Evolutionary conservation across 352 stramenopile species (phyloP).

Genomic region (Globisporangium heterothallicum): DNA sequence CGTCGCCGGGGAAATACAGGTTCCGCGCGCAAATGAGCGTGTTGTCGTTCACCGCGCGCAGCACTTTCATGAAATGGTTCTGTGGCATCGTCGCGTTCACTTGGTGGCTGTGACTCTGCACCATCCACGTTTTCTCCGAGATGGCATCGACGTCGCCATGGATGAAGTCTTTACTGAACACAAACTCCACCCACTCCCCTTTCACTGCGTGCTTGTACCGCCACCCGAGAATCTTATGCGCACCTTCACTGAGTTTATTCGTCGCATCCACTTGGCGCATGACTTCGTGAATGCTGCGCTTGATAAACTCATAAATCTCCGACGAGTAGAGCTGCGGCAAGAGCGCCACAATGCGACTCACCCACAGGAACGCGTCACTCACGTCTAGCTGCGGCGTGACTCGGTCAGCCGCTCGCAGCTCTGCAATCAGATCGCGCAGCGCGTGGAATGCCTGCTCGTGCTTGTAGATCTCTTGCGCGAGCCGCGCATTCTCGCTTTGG

Average conservation of each 20-base stretch:
- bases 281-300: slow-evolving; percentile 11
- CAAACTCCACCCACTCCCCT: slow-evolving; percentile 16
- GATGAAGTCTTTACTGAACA: slow-evolving; percentile 18
- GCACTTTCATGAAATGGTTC: slow-evolving; percentile 17
- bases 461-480: slow-evolving; percentile 12
- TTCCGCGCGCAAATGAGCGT: slow-evolving; percentile 21
- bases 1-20: slow-evolving; percentile 18
- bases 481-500: slow-evolving; percentile 9
- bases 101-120: slow-evolving; percentile 12
- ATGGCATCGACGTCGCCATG: slow-evolving; percentile 10
- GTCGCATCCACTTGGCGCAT: slow-evolving; percentile 8
- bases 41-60: slow-evolving; percentile 17
- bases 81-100: slow-evolving; percentile 21
- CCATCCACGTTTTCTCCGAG: slow-evolving; percentile 11
- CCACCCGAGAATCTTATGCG: slow-evolving; percentile 19
- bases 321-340: slow-evolving; percentile 12
- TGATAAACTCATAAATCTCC: slow-evolving; percentile 10
- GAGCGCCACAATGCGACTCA: slow-evolving; percentile 3
- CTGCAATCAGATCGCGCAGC: slow-evolving; percentile 3
- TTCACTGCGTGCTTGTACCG: slow-evolving; percentile 11
- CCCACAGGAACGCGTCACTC: slow-evolving; percentile 13
- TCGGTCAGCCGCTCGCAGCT: slow-evolving; percentile 2
- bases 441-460: slow-evolving; percentile 14
- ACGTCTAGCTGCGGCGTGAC: not conserved
- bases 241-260: slow-evolving; percentile 8